These are phyloP conservation scores for Beauveria medogensis DNA, from an alignment of 2,329 filamentous ascomycete genomes.

Conservation along the genomic window DNA sequence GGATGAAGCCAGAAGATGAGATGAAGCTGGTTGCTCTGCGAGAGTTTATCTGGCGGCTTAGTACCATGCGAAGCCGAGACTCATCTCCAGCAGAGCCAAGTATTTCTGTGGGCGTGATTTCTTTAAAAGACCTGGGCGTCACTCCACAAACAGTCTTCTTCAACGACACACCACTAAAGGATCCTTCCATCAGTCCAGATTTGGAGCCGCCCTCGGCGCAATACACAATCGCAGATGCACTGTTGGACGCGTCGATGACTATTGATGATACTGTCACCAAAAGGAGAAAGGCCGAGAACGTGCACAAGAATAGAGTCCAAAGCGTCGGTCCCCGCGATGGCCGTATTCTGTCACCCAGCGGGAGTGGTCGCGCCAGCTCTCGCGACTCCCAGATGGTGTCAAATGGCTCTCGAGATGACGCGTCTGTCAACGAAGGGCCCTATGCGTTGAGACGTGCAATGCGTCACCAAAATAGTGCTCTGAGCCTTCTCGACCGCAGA, in stretches of 20 bases:
- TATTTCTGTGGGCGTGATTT: conserved; percentile 44
- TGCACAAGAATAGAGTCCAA: conserved; percentile 37
- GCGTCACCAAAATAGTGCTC: conserved; percentile 50
- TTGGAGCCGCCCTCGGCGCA: conserved; percentile 32
- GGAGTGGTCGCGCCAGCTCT: conserved; percentile 24
- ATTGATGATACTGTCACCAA: conserved; percentile 61
- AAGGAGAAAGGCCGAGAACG: conserved; percentile 43
- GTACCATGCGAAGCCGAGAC: conserved; percentile 59
- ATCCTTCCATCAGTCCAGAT: conserved; percentile 25
- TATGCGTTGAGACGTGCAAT: conserved; percentile 38
- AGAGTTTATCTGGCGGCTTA: conserved; percentile 86
- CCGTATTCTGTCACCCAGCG: conserved; percentile 25
- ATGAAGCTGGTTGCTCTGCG: conserved; percentile 77
- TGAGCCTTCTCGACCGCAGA: conserved; percentile 50
- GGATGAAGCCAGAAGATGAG: conserved; percentile 76
- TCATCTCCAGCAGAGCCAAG: conserved; percentile 26
- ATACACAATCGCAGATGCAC: conserved; percentile 81
- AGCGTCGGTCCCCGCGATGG: conserved; percentile 24
- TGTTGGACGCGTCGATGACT: conserved; percentile 84
- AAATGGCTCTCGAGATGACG: conserved; percentile 22
- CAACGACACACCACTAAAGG: conserved; percentile 59
- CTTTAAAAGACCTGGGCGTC: conserved; percentile 66
- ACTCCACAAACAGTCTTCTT: conserved; percentile 88
- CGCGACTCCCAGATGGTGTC: conserved; percentile 30
- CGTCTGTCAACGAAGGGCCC: conserved; percentile 31